phyloP scores from a whole-genome alignment of 129 eudicot species.

The Dittrichia graveolens region DNA sequence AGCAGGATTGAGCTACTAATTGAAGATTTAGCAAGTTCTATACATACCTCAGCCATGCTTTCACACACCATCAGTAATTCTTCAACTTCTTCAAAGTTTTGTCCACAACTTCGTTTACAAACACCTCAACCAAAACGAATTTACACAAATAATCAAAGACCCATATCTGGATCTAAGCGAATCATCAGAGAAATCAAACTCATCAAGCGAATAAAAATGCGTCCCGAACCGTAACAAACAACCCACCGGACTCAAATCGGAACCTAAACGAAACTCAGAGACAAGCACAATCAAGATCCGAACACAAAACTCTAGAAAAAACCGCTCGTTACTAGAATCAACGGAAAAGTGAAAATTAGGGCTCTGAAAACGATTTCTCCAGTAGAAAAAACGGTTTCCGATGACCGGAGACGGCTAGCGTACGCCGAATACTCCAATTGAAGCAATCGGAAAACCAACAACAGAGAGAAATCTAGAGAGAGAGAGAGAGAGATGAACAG shows the following conservation, averaged over 20 bases:
- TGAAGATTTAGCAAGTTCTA: neutral
- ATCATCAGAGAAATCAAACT: constrained; percentile 11
- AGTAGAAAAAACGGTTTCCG: constrained; percentile 29
- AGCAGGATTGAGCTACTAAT: neutral
- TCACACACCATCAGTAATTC: constrained; percentile 49
- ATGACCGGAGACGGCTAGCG: constrained; percentile 19
- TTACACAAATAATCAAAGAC: constrained; percentile 15
- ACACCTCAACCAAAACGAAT: constrained; percentile 15
- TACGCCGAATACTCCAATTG: constrained; percentile 5
- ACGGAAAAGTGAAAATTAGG: constrained; percentile 17
- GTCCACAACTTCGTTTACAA: constrained; percentile 7
- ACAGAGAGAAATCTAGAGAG: constrained; percentile 5
- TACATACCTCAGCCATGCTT: constrained; percentile 59
- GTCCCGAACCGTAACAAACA: constrained; percentile 12
- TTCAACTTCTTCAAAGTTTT: constrained; percentile 14
- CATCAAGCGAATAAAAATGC: neutral
- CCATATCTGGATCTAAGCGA: constrained; percentile 39
- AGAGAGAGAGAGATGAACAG: constrained; percentile 17
- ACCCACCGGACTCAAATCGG: too few relatives aligned
- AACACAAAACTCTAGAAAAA: constrained; percentile 19
- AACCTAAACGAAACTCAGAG: too few relatives aligned
- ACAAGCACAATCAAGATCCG: constrained; percentile 26
- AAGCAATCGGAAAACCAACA: constrained; percentile 16
- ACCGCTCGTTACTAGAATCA: neutral
- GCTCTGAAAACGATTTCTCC: neutral